A percentile compares a stretch with the other conserved stretches of the same genome.
phyloP scores from a whole-genome alignment of 805 yeast genomes.

The Scheffersomyces spartinae region DNA sequence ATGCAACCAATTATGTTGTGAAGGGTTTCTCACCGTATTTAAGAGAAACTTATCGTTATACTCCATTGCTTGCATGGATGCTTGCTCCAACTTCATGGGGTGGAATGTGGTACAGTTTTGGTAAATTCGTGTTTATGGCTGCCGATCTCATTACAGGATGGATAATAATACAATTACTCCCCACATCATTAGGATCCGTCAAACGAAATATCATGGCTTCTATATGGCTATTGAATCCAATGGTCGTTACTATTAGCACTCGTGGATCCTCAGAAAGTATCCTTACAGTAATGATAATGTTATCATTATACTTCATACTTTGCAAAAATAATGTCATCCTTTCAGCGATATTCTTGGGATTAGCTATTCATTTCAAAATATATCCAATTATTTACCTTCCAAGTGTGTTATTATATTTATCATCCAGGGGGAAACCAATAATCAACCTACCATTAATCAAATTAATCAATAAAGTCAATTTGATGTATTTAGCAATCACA shows the following conservation, averaged over 20 bases:
- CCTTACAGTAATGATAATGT: constrained; percentile 64
- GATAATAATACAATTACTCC: constrained; percentile 21
- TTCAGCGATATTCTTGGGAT: constrained; percentile 46
- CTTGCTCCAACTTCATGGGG: constrained; percentile 54
- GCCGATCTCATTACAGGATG: constrained; percentile 79
- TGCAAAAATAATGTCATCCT: constrained; percentile 12
- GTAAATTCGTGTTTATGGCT: constrained; percentile 64
- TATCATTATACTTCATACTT: constrained; percentile 38
- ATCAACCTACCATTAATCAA: constrained; percentile 15
- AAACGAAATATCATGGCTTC: constrained; percentile 32
- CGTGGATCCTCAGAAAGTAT: constrained; percentile 92
- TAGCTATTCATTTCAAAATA: constrained; percentile 79
- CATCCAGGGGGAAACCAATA: constrained; percentile 11
- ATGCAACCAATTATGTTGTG: constrained; percentile 69
- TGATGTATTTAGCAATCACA: constrained; percentile 13
- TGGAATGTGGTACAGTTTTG: constrained; percentile 41
- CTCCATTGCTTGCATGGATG: constrained; percentile 83
- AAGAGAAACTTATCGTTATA: constrained; percentile 86
- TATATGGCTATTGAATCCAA: constrained; percentile 86
- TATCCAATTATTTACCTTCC: constrained; percentile 89
- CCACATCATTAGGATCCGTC: constrained; percentile 9
- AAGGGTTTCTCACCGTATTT: constrained; percentile 57
- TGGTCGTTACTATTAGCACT: constrained; percentile 88
- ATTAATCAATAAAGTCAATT: constrained; percentile 27
- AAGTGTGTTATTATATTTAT: constrained; percentile 40